Evolutionary conservation across 352 stramenopile species (phyloP), one percentile per base, ranked within the genome.

Genomic region (Phytophthora colocasiae): DNA sequence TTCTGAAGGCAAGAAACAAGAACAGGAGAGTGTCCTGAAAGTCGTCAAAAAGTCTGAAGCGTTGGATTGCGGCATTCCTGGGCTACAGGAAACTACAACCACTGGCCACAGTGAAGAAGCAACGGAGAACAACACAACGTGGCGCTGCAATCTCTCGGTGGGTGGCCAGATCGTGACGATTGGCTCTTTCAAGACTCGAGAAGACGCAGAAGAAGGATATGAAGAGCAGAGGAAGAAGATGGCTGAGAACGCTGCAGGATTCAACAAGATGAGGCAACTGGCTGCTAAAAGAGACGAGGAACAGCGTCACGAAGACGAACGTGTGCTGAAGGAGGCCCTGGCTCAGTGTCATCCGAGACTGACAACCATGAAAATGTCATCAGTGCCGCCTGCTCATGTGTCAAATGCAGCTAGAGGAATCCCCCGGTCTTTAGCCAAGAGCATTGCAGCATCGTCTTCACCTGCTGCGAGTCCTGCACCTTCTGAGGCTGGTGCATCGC

Each of bases 121-220:
- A 2, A 58, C 60, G 2, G 51, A 50, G 10, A 69, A 24, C 3
- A 40, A 71, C 1, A 51, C 51, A 14, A 66, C 39, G 9, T 93
- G 83, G 85, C 67, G 74, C 5, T 86, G 70, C 34, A 90, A 87
- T 62, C 24, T 93, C 43, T 77, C 78, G 34, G 29, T 91, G 48
- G 55, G 66, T 9, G 69, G 78, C 14, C 64, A 79, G 17, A 54
- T 69, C 43, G 66, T 85, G 50, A 78, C 76, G n/a, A 70, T 87
- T 14, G 77, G 73, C 8, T 58, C 56, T 12, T 75, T 57, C 32
- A 51, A 67, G 15, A 83, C 75, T 27, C 66, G 59, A 45, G 68
- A 81, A 31, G 70, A 77, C 22, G 80, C 82, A 8, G 52, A 81
- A 12, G 38, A 75, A n/a, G 70, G 62, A 8, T 93, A 93, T 46